A percentile compares a stretch with the other conserved stretches of the same genome.
These are phyloP conservation scores for Eimeria praecox DNA, from an alignment of 169 alveolate genomes.

Conservation along the genomic window DNA sequence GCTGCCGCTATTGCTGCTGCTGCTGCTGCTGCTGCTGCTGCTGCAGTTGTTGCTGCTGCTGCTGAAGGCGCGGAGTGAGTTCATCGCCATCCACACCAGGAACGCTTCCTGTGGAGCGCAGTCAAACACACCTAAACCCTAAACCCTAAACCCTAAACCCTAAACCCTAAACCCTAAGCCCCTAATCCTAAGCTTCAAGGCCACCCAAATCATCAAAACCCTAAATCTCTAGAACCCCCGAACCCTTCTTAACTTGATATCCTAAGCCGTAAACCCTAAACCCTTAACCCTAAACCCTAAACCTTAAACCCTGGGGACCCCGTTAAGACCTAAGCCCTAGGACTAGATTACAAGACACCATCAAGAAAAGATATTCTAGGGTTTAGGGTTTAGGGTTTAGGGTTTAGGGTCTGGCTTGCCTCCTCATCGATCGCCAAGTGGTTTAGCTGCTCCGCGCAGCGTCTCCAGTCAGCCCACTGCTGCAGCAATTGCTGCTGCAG, in stretches of 20 bases:
- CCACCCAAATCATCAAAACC: too few species aligned
- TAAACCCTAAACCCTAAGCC: neutral
- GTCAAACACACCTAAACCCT: neutral
- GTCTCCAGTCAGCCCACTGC: slow-evolving; percentile 48
- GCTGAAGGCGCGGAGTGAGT: slow-evolving; percentile 17
- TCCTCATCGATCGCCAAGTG: slow-evolving; percentile 54
- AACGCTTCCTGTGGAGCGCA: slow-evolving; percentile 5
- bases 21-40: slow-evolving; percentile 6
- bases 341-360: too few species aligned
- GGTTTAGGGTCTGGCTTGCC: slow-evolving; percentile 34
- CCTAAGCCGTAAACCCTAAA: neutral
- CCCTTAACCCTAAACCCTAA: neutral
- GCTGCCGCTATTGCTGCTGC: slow-evolving; percentile 6
- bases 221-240: neutral
- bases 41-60: slow-evolving; percentile 43
- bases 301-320: neutral
- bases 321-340: neutral
- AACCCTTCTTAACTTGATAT: neutral
- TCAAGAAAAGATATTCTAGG: too few species aligned
- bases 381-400: neutral
- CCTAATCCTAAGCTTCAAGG: neutral
- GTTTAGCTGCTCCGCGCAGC: slow-evolving; percentile 49
- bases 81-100: slow-evolving; percentile 33
- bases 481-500: slow-evolving; percentile 58
- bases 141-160: neutral